A percentile compares a stretch with the other conserved stretches of the same genome.
Conservation (phyloP, 139 green algal genomes). For the Diplosphaera chodatii region DNA sequence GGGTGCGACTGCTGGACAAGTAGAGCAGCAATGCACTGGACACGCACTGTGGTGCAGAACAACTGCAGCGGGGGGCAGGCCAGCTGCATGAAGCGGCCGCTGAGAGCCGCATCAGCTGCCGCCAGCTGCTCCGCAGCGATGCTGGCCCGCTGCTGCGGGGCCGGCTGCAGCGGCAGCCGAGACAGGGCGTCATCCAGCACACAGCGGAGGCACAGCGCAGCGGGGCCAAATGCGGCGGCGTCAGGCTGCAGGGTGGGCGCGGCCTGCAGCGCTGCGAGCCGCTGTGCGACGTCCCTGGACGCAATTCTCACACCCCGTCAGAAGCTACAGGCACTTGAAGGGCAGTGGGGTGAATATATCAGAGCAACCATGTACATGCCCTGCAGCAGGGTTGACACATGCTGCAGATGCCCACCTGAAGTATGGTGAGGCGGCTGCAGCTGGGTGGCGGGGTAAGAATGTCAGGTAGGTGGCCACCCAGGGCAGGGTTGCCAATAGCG, state of each 20-base stretch:
- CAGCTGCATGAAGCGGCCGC: conserved; percentile 37
- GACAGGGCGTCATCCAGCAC: conserved; percentile 28
- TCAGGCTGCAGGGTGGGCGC: conserved; percentile 15
- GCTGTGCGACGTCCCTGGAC: conserved; percentile 11
- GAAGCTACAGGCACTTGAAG: no score
- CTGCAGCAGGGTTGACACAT: no score
- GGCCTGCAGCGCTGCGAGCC: conserved; percentile 16
- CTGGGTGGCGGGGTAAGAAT: conserved; percentile 22
- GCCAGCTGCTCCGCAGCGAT: background rate
- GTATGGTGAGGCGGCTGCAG: conserved; percentile 12
- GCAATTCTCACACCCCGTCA: no score
- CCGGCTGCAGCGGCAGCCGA: conserved; percentile 2
- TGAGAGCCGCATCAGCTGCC: conserved; percentile 27
- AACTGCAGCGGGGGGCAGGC: conserved; percentile 45
- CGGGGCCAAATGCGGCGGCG: conserved; percentile 8
- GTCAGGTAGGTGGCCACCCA: conserved; percentile 40
- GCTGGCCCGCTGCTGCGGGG: background rate
- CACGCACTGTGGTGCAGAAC: conserved; percentile 1
- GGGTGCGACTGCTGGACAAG: no score
- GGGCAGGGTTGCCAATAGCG: conserved; percentile 28
- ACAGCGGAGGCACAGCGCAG: conserved; percentile 30
- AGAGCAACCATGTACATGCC: no score
- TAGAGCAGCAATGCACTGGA: no score
- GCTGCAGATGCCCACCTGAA: conserved; percentile 1
- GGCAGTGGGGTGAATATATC: no score